Conservation (phyloP, 495 filamentous ascomycete species). For the Platismatia glauca region DNA sequence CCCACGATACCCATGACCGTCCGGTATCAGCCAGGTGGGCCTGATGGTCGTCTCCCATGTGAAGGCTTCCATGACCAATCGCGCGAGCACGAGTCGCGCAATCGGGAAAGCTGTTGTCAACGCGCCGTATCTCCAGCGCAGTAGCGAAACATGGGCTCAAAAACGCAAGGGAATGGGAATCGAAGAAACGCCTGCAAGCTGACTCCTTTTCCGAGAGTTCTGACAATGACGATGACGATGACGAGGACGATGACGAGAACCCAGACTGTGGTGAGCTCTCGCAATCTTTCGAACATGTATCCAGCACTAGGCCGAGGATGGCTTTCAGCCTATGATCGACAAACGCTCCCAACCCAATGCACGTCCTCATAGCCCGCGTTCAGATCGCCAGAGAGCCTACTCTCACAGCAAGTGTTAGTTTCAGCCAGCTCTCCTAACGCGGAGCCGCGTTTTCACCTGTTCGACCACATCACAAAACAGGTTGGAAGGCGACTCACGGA, state of each 20-base stretch:
- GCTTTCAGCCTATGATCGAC: conserved; percentile 1
- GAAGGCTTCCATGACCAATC: too few species aligned
- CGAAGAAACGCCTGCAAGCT: neutral
- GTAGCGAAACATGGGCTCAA: neutral
- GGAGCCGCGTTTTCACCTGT: too few species aligned
- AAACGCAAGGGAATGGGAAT: conserved; percentile 11
- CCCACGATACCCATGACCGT: too few species aligned
- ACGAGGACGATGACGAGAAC: neutral
- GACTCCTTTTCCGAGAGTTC: neutral
- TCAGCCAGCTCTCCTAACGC: neutral
- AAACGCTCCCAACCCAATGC: neutral
- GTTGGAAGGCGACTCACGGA: too few species aligned
- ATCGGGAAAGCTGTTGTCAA: too few species aligned
- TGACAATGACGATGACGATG: neutral
- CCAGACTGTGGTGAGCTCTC: neutral
- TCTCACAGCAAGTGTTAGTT: neutral
- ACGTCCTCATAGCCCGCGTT: neutral
- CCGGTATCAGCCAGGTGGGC: too few species aligned
- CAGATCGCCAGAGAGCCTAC: neutral
- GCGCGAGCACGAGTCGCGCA: too few species aligned
- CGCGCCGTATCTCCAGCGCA: too few species aligned
- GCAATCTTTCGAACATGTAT: neutral
- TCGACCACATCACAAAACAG: too few species aligned
- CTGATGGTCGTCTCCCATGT: too few species aligned
- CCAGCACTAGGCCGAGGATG: neutral